Percentiles rank a stretch among this genome's conserved stretches.
Evolutionary conservation across 345 rosid species (phyloP).

Genomic region (Sapria himalayana): DNA sequence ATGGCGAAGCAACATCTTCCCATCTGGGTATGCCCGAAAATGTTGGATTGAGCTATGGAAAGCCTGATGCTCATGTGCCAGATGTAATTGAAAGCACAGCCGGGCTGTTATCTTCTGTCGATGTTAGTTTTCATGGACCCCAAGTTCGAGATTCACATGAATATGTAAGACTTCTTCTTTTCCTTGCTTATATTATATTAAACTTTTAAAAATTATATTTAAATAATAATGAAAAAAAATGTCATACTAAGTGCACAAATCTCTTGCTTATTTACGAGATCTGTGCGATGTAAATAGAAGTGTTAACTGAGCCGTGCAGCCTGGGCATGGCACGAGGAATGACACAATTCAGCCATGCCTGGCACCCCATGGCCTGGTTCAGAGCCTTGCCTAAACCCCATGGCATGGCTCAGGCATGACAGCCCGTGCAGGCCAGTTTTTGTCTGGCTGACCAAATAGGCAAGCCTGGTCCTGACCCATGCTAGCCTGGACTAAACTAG

Average conservation of each 20-base stretch:
- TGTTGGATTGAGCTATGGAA: constrained; percentile 41
- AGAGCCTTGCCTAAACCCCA: no score
- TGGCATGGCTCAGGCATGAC: no score
- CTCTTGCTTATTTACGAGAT: background rate
- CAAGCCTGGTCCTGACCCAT: no score
- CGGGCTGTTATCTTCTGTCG: constrained; percentile 58
- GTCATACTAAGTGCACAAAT: background rate
- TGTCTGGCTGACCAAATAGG: no score
- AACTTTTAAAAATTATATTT: background rate
- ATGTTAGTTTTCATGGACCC: constrained; percentile 47
- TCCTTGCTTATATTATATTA: background rate
- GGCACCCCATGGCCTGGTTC: no score
- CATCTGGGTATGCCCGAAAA: constrained; percentile 46
- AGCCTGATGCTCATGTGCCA: constrained; percentile 56
- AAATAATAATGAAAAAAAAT: constrained; percentile 1
- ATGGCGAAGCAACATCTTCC: constrained; percentile 41
- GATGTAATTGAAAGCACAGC: constrained; percentile 88
- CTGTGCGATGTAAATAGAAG: background rate
- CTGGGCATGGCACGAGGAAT: no score
- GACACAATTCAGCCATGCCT: no score
- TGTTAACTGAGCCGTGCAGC: no score
- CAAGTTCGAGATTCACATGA: constrained; percentile 43
- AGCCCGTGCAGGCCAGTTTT: no score
- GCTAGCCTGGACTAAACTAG: no score
- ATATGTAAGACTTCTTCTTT: constrained; percentile 31